phyloP scores from a whole-genome alignment of 108 stramenopile genomes.

The Skeletonema grethae region DNA sequence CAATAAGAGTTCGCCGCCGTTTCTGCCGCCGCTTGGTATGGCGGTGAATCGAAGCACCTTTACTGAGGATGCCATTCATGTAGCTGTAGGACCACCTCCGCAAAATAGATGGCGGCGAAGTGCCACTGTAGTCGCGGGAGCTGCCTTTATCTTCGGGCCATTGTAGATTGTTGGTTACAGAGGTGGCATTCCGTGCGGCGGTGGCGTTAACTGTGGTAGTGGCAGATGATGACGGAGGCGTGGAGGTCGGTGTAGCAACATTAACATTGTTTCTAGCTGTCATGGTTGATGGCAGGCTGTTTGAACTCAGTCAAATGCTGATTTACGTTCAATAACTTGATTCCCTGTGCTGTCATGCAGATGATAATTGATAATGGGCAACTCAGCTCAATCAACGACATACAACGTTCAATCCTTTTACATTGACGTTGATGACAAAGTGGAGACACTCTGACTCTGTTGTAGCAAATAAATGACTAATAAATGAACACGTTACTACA shows the following conservation, averaged over 20 bases:
- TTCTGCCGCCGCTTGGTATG: not conserved
- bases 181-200: not conserved
- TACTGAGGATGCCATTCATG: constrained; percentile 38
- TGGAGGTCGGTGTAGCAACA: not conserved
- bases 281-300: not conserved
- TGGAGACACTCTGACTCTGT: too few relatives aligned
- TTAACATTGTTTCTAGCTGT: not conserved
- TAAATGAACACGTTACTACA: too few relatives aligned
- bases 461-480: too few relatives aligned
- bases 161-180: not conserved
- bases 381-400: too few relatives aligned
- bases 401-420: too few relatives aligned
- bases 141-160: constrained; percentile 3
- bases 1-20: not conserved
- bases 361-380: too few relatives aligned
- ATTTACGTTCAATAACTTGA: too few relatives aligned
- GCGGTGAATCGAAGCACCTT: constrained; percentile 22
- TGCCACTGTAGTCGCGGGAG: constrained; percentile 1
- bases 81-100: constrained; percentile 42
- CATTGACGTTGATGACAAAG: too few relatives aligned
- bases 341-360: too few relatives aligned
- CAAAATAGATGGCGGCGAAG: not conserved
- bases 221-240: not conserved
- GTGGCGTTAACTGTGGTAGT: not conserved
- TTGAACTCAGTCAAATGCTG: too few relatives aligned